Evolutionary conservation across 2,329 filamentous ascomycete genomes (phyloP).

Genomic region (Colletotrichum endophyticum): DNA sequence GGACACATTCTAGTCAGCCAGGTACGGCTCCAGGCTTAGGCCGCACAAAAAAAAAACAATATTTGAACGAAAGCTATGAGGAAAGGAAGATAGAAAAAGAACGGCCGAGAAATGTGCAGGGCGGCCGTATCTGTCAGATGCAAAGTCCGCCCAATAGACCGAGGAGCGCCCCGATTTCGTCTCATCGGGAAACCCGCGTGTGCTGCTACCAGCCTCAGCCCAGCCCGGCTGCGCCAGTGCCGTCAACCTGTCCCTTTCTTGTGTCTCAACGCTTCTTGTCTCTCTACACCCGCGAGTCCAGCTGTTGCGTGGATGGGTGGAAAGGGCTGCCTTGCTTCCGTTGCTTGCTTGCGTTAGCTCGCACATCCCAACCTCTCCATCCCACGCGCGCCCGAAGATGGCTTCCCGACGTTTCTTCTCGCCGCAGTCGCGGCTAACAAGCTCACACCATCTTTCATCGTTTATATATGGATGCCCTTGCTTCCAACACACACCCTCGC

Average conservation of each 20-base stretch:
- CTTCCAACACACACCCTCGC: background rate
- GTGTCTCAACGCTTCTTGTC: background rate
- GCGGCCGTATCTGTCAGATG: background rate
- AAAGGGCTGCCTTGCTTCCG: background rate
- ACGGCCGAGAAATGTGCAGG: background rate
- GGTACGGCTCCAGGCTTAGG: background rate
- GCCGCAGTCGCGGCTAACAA: background rate
- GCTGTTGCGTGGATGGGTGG: background rate
- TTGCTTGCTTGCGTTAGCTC: background rate
- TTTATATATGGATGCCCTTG: conserved; percentile 6
- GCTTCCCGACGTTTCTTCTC: conserved; percentile 1
- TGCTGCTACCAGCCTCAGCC: background rate
- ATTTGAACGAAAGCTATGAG: background rate
- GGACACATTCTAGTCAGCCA: background rate
- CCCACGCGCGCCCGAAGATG: background rate
- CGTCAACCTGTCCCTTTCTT: background rate
- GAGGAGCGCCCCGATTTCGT: background rate
- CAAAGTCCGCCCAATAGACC: background rate
- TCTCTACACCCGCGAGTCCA: background rate
- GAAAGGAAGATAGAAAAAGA: background rate
- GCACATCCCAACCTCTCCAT: background rate
- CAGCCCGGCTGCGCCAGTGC: conserved; percentile 6
- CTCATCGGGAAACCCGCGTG: background rate
- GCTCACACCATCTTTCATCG: background rate
- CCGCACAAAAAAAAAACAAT: background rate